Percentiles rank a stretch among this genome's conserved stretches.
These are phyloP conservation scores for Helotiales sp. DNA, from an alignment of 2,329 filamentous ascomycete species.

Conservation along the genomic window DNA sequence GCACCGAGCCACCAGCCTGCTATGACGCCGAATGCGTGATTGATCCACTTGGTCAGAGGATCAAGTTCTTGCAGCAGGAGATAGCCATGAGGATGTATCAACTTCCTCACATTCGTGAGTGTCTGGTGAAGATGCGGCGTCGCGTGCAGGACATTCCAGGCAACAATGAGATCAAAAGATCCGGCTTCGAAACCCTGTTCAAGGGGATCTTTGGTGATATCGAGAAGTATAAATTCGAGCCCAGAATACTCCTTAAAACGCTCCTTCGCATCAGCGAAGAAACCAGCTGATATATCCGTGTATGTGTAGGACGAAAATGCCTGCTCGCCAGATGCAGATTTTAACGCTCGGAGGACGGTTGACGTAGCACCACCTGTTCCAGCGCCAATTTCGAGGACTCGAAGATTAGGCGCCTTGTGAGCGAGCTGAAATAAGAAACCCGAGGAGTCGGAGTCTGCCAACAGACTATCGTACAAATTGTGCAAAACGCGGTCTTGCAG, in stretches of 20 bases:
- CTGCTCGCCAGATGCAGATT: background rate
- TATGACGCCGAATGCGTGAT: background rate
- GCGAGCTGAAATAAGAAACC: too few species aligned
- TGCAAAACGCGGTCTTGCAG: too few species aligned
- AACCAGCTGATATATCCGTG: conserved; percentile 42
- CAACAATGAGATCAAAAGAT: conserved; percentile 33
- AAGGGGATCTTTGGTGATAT: conserved; percentile 16
- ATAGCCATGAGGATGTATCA: conserved; percentile 25
- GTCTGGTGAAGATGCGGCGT: background rate
- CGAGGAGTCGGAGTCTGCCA: too few species aligned
- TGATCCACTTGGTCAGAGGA: background rate
- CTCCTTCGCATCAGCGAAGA: conserved; percentile 44
- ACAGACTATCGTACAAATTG: too few species aligned
- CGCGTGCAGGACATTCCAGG: conserved; percentile 28
- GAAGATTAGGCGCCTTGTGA: conserved; percentile 26
- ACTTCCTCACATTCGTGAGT: conserved; percentile 3
- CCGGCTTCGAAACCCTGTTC: conserved; percentile 29
- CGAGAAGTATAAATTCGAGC: conserved; percentile 42
- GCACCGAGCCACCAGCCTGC: background rate
- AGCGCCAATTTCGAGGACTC: conserved; percentile 36
- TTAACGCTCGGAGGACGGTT: conserved; percentile 17
- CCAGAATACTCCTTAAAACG: conserved; percentile 17
- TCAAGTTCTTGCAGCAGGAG: conserved; percentile 27
- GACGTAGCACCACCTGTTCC: conserved; percentile 31
- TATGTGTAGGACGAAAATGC: conserved; percentile 38